Base-by-base conservation (phyloP, 768 basidiomycete genomes). In the Rhizopogon vesiculosus region DNA sequence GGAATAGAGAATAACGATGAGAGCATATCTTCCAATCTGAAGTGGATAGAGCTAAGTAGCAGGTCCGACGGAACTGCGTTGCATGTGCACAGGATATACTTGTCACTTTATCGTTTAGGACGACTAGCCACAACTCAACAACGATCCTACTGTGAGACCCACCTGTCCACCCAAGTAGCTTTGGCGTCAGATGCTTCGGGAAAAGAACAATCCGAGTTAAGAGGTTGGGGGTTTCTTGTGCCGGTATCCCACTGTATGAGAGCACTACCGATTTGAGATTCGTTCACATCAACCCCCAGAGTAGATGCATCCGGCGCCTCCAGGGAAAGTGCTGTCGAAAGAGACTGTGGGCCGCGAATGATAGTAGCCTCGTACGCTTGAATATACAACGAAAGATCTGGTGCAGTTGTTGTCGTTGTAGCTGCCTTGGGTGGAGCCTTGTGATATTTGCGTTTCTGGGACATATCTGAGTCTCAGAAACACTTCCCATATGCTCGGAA, bases 161-260 rank as follows among this genome's bases (percentile, higher is more conserved):
- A 93, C 91, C 91, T 86, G 76, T 95, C 91, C 53, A 90, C 81
- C 89, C 87, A 93, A 3, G 89, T 62, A 19, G 65, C 72, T 35
- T 71, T 65, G 7, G 56, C 58, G 1, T 61, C 48, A 41, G 53
- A 16, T 45, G 19, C 18, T 22, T 38, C 51, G 42, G 46, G 46
- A 39, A 25, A 56, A 62, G 25, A 48, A 49, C 28, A 51, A 49
- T 41, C 57, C 55, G 50, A 48, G 40, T 22, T 59, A 18, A 53
- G 39, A 28, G 31, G 10, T 35, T 28, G 16, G 39, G 13, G 19
- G 5, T 16, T 38, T 22, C n/a, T 16, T 63, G 56, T 48, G 33
- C 51, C 58, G 55, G 55, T 50, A 53, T 64, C 64, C 72, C 68
- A 72, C 55, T 53, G 56, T 49, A 79, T 69, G 45, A 78, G 66